These are phyloP conservation scores for Vaccinium macrocarpon DNA, from an alignment of 148 eudicot species.

Conservation along the genomic window DNA sequence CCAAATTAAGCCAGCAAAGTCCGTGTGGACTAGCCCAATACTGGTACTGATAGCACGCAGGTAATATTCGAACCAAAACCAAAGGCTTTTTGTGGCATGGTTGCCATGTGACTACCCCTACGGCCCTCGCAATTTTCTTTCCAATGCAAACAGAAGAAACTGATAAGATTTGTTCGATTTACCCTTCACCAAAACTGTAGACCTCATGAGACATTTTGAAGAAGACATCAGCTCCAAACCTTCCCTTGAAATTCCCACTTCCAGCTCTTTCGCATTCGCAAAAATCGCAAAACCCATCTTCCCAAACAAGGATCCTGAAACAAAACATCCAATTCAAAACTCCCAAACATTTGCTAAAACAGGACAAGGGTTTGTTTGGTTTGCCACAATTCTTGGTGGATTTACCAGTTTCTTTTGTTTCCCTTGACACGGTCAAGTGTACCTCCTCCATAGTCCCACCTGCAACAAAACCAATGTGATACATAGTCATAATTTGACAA, in stretches of 20 bases:
- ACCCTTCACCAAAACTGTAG: slow-evolving; percentile 61
- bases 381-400: background rate
- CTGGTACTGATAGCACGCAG: no score
- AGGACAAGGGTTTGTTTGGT: background rate
- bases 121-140: background rate
- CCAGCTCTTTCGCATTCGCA: slow-evolving; percentile 37
- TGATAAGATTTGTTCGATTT: background rate
- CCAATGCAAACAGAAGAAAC: background rate
- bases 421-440: slow-evolving; percentile 43
- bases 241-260: slow-evolving; percentile 23
- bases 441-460: slow-evolving; percentile 58
- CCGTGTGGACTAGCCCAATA: no score
- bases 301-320: slow-evolving; percentile 61
- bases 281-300: slow-evolving; percentile 57
- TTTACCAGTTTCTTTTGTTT: slow-evolving; percentile 53
- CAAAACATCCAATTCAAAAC: background rate
- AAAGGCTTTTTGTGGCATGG: no score
- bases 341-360: background rate
- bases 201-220: slow-evolving; percentile 63
- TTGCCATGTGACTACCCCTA: no score
- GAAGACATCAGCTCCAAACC: slow-evolving; percentile 51
- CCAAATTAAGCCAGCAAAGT: no score
- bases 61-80: no score
- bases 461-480: slow-evolving; percentile 22
- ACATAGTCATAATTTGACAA: background rate